Evolutionary conservation across 148 eudicot species (phyloP), one percentile per base, ranked within the genome.

Genomic region (Salicornia ramosissima): DNA sequence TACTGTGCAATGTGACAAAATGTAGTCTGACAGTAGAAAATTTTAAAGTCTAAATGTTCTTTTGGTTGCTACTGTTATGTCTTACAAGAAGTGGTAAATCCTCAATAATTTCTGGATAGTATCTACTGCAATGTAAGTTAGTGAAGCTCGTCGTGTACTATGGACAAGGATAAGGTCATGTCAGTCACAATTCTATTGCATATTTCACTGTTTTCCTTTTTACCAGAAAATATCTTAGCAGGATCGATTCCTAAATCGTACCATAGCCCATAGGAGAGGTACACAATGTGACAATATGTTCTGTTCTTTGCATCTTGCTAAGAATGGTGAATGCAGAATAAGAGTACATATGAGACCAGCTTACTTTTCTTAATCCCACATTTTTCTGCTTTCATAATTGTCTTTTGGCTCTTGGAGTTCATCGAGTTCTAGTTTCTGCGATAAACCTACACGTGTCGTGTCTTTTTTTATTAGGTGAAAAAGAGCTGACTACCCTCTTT

Each of bases 321-420:
- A 26, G 73, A 29, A 63, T 60, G 73, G 40, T 31, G 21, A 63
- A 34, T 62, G 67, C 50, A 63, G 72, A 67, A 49, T 29, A 68
- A 6, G 49, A 65, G 39, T 30, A 36, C 54, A 15, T 39, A 33
- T 19, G 53, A 10, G 1, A 58, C 45, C 50, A 46, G 21, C 67
- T 46, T 67, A 24, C 71, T 33, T 58, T 65, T 33, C 19, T 16
- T 61, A 74, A 67, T 74, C 59, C 40, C 36, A 19, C 59, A 46
- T 30, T 25, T 69, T 69, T 36, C 72, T 18, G 30, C 63, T 5
- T 67, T 45, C 47, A 15, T 67, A 19, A 57, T 33, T 66, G 60
- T 46, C 51, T 75, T 74, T 75, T 75, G 78, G 68, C 78, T 68
- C 78, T 75, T 75, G 54, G 18, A 68, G 18, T 68, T 61, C 61